A percentile compares a stretch with the other conserved stretches of the same genome.
Conservation (phyloP, 2,329 filamentous ascomycete genomes). For the Neurospora crassa region DNA sequence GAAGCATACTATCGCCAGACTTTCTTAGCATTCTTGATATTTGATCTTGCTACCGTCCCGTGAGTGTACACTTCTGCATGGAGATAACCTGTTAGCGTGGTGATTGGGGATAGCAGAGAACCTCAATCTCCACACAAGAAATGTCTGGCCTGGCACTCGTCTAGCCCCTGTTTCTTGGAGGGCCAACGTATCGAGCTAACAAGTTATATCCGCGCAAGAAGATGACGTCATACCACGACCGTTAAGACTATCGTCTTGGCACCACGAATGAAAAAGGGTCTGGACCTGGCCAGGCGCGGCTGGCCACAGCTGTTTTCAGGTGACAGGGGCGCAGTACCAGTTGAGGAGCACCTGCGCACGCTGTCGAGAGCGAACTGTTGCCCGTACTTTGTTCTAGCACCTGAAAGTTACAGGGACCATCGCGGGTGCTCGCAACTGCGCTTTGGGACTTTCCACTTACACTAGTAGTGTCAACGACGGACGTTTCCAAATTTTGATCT, state of each 20-base stretch:
- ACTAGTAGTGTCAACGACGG: background rate
- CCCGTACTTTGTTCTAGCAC: background rate
- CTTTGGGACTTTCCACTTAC: background rate
- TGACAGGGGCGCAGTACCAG: background rate
- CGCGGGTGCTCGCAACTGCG: background rate
- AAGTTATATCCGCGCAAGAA: too few species aligned
- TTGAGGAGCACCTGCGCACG: background rate
- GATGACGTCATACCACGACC: background rate
- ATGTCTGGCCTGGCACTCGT: too few species aligned
- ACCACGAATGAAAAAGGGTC: background rate
- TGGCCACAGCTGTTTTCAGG: background rate
- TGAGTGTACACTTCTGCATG: too few species aligned
- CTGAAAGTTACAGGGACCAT: background rate
- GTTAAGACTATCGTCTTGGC: background rate
- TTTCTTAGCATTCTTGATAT: background rate
- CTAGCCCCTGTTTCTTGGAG: too few species aligned
- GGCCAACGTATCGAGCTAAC: too few species aligned
- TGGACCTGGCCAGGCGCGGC: background rate
- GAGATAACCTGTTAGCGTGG: too few species aligned
- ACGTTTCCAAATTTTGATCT: background rate
- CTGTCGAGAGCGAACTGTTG: background rate
- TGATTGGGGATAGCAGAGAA: too few species aligned
- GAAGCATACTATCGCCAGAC: background rate
- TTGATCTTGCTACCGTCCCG: background rate
- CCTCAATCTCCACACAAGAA: too few species aligned